Conservation (phyloP, 2,329 filamentous ascomycete species). For the Neofusicoccum sp. region DNA sequence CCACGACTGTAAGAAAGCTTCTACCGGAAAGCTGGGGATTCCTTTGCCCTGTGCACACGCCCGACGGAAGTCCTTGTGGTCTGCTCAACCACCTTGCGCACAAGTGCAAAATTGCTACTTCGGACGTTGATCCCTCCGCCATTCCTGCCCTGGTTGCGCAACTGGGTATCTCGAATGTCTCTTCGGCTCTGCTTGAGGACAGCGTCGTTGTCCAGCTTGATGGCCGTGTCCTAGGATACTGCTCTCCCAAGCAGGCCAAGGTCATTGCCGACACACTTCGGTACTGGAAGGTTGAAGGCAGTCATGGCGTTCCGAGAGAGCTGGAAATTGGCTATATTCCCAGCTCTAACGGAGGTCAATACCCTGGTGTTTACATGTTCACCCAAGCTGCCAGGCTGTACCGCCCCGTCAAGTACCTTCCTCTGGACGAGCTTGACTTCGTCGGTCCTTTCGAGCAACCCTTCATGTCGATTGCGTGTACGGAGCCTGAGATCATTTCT, state of each 20-base stretch:
- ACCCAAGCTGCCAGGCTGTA: constrained; percentile 85
- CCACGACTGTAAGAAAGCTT: constrained; percentile 93
- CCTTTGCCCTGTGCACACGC: constrained; percentile 94
- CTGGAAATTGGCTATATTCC: constrained; percentile 94
- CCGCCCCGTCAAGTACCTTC: constrained; percentile 87
- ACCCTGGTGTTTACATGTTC: constrained; percentile 93
- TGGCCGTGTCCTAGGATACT: constrained; percentile 87
- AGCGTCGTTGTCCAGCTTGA: constrained; percentile 90
- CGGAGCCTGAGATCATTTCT: constrained; percentile 84
- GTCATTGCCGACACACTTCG: constrained; percentile 83
- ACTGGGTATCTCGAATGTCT: constrained; percentile 75
- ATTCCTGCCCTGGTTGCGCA: constrained; percentile 75
- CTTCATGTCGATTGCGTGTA: constrained; percentile 96
- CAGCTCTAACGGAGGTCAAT: constrained; percentile 86
- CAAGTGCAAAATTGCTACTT: constrained; percentile 87
- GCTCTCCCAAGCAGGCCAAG: constrained; percentile 78
- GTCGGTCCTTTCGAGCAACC: constrained; percentile 95
- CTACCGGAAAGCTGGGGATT: constrained; percentile 98
- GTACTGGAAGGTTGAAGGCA: constrained; percentile 93
- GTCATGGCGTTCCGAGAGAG: constrained; percentile 75
- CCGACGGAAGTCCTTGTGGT: constrained; percentile 93
- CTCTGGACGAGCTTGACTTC: constrained; percentile 81
- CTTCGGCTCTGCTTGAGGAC: constrained; percentile 78
- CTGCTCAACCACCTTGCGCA: constrained; percentile 93
- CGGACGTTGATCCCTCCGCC: constrained; percentile 70